Percentiles rank a stretch among this genome's conserved stretches.
Evolutionary conservation across 768 basidiomycete genomes (phyloP).

Genomic region (Cystofilobasidium bisporidii): DNA sequence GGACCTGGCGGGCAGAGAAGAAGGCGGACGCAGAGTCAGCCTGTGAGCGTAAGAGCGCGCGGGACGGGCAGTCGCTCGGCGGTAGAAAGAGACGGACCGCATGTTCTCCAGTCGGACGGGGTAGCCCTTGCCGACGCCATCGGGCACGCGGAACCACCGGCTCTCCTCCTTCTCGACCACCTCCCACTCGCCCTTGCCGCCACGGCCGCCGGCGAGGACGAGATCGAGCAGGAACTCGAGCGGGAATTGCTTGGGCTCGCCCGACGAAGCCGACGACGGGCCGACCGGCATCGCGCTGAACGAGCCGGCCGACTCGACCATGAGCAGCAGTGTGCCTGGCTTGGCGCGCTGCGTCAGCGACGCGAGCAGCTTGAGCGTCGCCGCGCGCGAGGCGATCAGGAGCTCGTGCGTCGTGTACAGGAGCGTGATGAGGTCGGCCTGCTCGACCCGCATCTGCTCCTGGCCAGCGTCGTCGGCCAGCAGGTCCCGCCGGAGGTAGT

Average conservation of each 20-base stretch:
- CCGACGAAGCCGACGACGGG: neutral
- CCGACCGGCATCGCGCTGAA: conserved; percentile 27
- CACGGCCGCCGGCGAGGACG: conserved; percentile 24
- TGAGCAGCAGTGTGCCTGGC: conserved; percentile 23
- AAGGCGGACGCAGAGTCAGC: no score
- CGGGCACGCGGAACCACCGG: conserved; percentile 26
- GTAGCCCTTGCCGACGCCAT: conserved; percentile 21
- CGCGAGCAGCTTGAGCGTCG: conserved; percentile 21
- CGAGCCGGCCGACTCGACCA: conserved; percentile 27
- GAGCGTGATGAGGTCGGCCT: conserved; percentile 27
- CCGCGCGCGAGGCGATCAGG: conserved; percentile 17
- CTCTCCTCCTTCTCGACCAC: conserved; percentile 29
- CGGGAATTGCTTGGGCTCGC: conserved; percentile 22
- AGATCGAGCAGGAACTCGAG: conserved; percentile 28
- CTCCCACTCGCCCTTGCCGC: conserved; percentile 26
- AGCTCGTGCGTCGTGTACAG: conserved; percentile 29
- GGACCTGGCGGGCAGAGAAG: no score
- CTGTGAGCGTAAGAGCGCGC: no score
- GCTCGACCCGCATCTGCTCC: neutral
- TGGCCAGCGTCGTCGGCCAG: conserved; percentile 11
- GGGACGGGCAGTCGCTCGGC: no score
- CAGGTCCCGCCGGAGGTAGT: conserved; percentile 23
- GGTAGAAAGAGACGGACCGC: conserved; percentile 17
- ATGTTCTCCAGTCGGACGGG: conserved; percentile 28
- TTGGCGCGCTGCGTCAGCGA: conserved; percentile 14